A percentile compares a stretch with the other conserved stretches of the same genome.
These are phyloP conservation scores for Hibiscus trionum DNA, from an alignment of 345 rosid genomes.

Conservation along the genomic window DNA sequence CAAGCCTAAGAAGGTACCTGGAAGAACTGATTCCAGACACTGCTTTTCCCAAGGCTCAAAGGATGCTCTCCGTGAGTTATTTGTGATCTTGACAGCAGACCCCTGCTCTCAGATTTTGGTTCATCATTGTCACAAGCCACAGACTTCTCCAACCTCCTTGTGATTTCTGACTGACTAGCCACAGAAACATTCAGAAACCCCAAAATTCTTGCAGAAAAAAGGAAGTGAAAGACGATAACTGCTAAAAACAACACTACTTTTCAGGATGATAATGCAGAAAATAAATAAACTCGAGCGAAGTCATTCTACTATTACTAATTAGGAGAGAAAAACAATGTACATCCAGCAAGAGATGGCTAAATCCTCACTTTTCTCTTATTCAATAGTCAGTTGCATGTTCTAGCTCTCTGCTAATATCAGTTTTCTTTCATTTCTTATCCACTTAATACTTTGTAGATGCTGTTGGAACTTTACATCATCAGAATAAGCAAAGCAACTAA, in stretches of 20 bases:
- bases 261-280: not conserved
- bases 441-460: not conserved
- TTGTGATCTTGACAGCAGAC: slow-evolving; percentile 68
- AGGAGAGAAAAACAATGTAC: not conserved
- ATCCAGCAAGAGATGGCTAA: not conserved
- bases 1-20: slow-evolving; percentile 43
- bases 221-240: not conserved
- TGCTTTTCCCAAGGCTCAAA: slow-evolving; percentile 80
- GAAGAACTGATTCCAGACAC: slow-evolving; percentile 92
- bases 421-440: not conserved
- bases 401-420: not conserved
- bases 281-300: not conserved
- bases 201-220: not conserved
- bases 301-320: not conserved
- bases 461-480: not conserved
- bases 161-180: slow-evolving; percentile 94
- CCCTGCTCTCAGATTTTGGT: slow-evolving; percentile 36
- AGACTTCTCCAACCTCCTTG: slow-evolving; percentile 72
- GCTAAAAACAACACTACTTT: not conserved
- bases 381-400: not conserved
- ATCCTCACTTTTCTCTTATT: not conserved
- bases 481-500: not conserved
- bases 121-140: slow-evolving; percentile 35
- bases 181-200: slow-evolving; percentile 30
- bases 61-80: slow-evolving; percentile 91